These are phyloP conservation scores for Corylus heterophylla DNA, from an alignment of 306 rosid species.

Conservation along the genomic window DNA sequence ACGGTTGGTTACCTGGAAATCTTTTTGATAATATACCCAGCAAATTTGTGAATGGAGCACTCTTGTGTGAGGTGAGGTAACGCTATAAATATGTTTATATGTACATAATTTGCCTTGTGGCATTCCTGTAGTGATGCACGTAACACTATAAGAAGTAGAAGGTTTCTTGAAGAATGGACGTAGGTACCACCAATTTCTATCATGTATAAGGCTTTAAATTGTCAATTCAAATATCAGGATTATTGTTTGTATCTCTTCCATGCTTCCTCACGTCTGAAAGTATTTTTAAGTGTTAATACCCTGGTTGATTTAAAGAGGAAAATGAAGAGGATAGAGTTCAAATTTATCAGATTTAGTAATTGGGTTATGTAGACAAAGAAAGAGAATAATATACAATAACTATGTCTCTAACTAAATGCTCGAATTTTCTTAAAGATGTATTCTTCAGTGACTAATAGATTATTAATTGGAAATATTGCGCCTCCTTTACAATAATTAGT, in stretches of 20 bases:
- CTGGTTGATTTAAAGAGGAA: neutral
- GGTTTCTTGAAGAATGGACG: neutral
- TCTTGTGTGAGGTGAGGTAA: constrained; percentile 80
- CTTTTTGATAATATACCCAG: constrained; percentile 87
- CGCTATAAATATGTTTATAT: constrained; percentile 16
- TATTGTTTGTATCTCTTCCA: neutral
- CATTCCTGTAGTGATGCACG: neutral
- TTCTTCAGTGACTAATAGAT: neutral
- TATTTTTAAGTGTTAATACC: neutral
- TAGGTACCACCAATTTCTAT: neutral
- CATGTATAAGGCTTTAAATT: neutral
- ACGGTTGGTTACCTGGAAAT: constrained; percentile 90
- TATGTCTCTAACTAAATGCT: neutral
- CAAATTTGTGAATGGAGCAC: constrained; percentile 80
- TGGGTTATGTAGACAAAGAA: neutral
- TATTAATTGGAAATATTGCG: neutral
- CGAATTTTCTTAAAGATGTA: neutral
- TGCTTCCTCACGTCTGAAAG: neutral
- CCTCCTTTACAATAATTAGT: neutral
- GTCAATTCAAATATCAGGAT: neutral
- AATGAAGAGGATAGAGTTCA: neutral
- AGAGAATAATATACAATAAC: neutral
- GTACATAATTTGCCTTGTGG: constrained; percentile 3
- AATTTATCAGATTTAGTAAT: neutral
- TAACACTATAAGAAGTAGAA: neutral